Percentiles rank a stretch among this genome's conserved stretches.
Evolutionary conservation across 2,329 filamentous ascomycete genomes (phyloP).

Genomic region (Colletotrichum orchidophilum): DNA sequence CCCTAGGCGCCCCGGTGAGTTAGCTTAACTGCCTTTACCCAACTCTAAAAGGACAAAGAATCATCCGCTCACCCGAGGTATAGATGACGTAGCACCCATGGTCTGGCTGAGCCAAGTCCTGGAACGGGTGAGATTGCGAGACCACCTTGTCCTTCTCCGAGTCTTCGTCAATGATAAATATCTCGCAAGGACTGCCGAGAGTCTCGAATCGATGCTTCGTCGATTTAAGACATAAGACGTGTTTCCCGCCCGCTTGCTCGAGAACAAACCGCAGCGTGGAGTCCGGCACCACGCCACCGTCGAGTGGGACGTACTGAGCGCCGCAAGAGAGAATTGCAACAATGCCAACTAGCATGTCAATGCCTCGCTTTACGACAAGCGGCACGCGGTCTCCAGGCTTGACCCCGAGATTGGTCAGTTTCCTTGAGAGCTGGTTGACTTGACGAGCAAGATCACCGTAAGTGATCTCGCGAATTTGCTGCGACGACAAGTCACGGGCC

Average conservation of each 20-base stretch:
- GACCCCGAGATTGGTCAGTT: constrained; percentile 50
- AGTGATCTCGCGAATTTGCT: constrained; percentile 45
- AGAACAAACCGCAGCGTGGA: constrained; percentile 60
- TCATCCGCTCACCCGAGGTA: constrained; percentile 53
- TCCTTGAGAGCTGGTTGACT: constrained; percentile 52
- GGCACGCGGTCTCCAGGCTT: constrained; percentile 57
- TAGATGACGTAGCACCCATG: constrained; percentile 61
- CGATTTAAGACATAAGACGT: constrained; percentile 57
- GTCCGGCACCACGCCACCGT: constrained; percentile 62
- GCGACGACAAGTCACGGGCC: constrained; percentile 44
- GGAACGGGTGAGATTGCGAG: constrained; percentile 12
- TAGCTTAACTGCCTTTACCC: background rate
- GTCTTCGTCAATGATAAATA: constrained; percentile 21
- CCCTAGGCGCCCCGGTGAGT: background rate
- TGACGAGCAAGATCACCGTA: constrained; percentile 54
- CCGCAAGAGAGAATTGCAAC: constrained; percentile 65
- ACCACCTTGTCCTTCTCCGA: background rate
- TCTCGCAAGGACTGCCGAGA: background rate
- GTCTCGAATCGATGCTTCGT: constrained; percentile 15
- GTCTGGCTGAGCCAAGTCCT: constrained; percentile 45
- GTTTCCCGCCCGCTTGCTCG: constrained; percentile 51
- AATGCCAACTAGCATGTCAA: constrained; percentile 67
- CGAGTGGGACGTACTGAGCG: constrained; percentile 68
- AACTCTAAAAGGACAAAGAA: background rate
- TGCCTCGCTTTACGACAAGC: constrained; percentile 61